These are phyloP conservation scores for Alternaria brassicicola DNA, from an alignment of 2,329 filamentous ascomycete species.

Conservation along the genomic window DNA sequence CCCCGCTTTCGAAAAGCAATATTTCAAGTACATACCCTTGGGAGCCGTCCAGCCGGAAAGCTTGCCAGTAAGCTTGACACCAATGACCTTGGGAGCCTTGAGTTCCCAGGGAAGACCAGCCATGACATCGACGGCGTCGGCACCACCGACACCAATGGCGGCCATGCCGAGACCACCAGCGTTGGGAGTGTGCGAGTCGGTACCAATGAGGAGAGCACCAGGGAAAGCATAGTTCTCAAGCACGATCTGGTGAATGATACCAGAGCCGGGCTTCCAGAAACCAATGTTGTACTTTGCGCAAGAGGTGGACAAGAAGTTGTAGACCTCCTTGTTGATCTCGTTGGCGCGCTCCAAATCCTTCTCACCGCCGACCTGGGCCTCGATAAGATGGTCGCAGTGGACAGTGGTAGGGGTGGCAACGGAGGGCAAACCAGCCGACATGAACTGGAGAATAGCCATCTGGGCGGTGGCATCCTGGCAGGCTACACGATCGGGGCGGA, in stretches of 20 bases:
- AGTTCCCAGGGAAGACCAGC: conserved; percentile 96
- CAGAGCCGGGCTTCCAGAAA: conserved; percentile 98
- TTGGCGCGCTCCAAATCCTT: conserved; percentile 93
- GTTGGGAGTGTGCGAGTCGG: conserved; percentile 97
- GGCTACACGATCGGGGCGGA: conserved; percentile 95
- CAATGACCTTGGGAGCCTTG: conserved; percentile 96
- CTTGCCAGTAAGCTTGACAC: conserved; percentile 90
- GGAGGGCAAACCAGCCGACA: conserved; percentile 95
- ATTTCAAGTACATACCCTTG: conserved; percentile 69
- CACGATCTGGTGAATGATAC: conserved; percentile 99
- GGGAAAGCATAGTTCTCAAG: conserved; percentile 99
- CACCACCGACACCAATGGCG: conserved; percentile 96
- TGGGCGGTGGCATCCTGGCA: conserved; percentile 99
- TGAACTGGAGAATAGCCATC: conserved; percentile 99
- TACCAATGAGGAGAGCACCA: conserved; percentile 95
- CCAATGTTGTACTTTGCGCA: conserved; percentile 99
- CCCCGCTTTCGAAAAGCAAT: conserved; percentile 7
- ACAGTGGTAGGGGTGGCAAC: conserved; percentile 95
- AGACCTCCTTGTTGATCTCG: conserved; percentile 98
- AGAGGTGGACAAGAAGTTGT: conserved; percentile 91
- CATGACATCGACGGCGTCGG: conserved; percentile 98
- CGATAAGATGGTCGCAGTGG: conserved; percentile 99
- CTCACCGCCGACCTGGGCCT: conserved; percentile 89
- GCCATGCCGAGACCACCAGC: conserved; percentile 94
- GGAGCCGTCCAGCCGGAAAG: conserved; percentile 90